Base-by-base conservation (phyloP, 352 stramenopile species). In the Globisporangium splendens region DNA sequence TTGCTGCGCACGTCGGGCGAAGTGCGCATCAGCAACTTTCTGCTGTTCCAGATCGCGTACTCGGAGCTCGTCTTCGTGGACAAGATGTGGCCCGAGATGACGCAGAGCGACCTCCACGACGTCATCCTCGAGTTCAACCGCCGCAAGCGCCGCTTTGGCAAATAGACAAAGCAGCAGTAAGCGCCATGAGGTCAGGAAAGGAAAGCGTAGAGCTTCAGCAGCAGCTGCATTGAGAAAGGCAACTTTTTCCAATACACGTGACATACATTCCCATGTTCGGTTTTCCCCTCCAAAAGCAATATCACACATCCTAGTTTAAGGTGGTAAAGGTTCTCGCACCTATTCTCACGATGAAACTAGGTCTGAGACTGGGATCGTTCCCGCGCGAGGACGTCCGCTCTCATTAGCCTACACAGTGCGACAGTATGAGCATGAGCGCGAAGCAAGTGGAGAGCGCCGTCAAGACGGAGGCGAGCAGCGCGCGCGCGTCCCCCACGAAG, bases 51-150 rank as follows among this genome's bases (percentile, higher is more conserved):
- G 69, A 83, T 90, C 46, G 95, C 95, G 28, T 98, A 99, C 79
- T 73, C 93, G 44, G 95, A 99, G 73, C 70, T 99, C 14, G 95
- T 96, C 62, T 97, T 99, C 67, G 81, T 96, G 44, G 79, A 97
- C 62, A 98, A 99, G 70, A 81, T 93, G 43, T 99, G 96, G 96
- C 96, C 96, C 28, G 95, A 98, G 66, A 83, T 98, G 63, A 96
- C 78, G 46, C 74, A 69, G 18, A 65, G 88, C 24, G 89, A 97
- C 60, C 75, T 98, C 54, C 59, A 79, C 46, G 72, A 69, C 50
- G 73, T 90, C 58, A 79, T 98, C 50, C 50, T 89, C 53, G 86
- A 95, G 65, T 98, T 90, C 70, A 92, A 81, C 56, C 76, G 72
- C 59, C 83, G 91, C 59, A 86, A 95, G 59, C 84, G 91, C 52